phyloP scores from a whole-genome alignment of 2,329 filamentous ascomycete species.

The Colletotrichum sansevieriae region DNA sequence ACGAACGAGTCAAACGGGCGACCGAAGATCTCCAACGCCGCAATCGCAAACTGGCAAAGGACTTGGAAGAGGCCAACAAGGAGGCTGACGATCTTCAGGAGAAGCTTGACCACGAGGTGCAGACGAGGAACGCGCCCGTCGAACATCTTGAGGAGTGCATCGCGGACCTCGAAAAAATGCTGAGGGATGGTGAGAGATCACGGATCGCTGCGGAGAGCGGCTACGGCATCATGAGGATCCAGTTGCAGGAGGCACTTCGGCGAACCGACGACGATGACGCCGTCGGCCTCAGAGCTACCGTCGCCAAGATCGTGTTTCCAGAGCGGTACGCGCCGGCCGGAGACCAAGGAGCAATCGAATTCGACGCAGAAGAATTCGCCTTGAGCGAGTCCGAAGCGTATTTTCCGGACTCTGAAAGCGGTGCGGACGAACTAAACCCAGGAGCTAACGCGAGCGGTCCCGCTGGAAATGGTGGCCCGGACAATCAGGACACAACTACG shows the following conservation, averaged over 20 bases:
- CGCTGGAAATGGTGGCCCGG: not conserved
- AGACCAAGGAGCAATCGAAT: too few species aligned
- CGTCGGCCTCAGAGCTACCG: not conserved
- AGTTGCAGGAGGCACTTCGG: not conserved
- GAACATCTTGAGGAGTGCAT: conserved; percentile 2
- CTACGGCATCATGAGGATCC: too few species aligned
- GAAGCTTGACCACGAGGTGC: not conserved
- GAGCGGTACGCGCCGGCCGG: not conserved
- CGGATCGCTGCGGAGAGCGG: not conserved
- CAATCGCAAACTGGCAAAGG: too few species aligned
- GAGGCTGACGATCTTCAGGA: not conserved
- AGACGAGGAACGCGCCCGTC: not conserved
- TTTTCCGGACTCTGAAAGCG: too few species aligned
- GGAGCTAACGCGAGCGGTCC: too few species aligned
- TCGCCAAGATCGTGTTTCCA: not conserved
- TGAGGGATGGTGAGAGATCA: not conserved
- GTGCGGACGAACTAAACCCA: too few species aligned
- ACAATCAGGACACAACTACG: not conserved
- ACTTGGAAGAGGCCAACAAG: not conserved
- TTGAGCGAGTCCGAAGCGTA: too few species aligned
- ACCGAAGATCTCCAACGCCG: too few species aligned
- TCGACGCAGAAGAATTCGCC: too few species aligned
- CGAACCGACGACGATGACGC: not conserved
- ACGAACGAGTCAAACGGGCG: too few species aligned
- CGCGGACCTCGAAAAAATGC: not conserved